Conservation (phyloP, 768 basidiomycete genomes). For the Galerina sulciceps region DNA sequence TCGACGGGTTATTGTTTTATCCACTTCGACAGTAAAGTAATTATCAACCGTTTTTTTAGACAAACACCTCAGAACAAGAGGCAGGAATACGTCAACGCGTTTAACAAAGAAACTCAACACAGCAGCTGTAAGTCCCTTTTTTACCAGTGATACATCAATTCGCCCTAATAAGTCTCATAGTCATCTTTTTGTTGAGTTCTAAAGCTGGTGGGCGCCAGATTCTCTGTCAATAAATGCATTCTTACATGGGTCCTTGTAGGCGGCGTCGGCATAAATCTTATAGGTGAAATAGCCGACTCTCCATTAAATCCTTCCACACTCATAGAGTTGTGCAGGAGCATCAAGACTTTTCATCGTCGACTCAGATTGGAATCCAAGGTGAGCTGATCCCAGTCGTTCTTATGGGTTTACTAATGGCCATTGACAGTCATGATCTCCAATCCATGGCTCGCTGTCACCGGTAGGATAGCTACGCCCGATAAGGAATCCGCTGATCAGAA, state of each 20-base stretch:
- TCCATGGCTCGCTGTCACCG: slow-evolving; percentile 97
- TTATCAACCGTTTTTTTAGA: slow-evolving; percentile 37
- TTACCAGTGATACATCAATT: not conserved
- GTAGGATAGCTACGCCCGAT: slow-evolving; percentile 40
- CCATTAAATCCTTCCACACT: not conserved
- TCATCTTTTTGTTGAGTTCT: slow-evolving; percentile 90
- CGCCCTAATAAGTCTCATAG: slow-evolving; percentile 38
- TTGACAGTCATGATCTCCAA: slow-evolving; percentile 82
- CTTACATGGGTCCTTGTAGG: slow-evolving; percentile 43
- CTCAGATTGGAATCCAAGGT: slow-evolving; percentile 95
- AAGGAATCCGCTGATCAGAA: slow-evolving; percentile 7
- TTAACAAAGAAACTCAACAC: slow-evolving; percentile 79
- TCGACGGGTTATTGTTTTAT: slow-evolving; percentile 72
- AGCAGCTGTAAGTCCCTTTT: slow-evolving; percentile 60
- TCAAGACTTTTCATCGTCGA: slow-evolving; percentile 88
- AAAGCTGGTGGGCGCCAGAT: slow-evolving; percentile 66
- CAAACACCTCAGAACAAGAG: slow-evolving; percentile 77
- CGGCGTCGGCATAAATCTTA: slow-evolving; percentile 91
- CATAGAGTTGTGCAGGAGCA: slow-evolving; percentile 47
- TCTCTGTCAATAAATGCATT: not conserved
- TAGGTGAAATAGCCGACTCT: slow-evolving; percentile 49
- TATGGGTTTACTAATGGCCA: not conserved
- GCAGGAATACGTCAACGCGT: slow-evolving; percentile 85
- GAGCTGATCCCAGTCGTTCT: not conserved
- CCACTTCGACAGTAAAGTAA: not conserved